phyloP scores from a whole-genome alignment of 352 stramenopile genomes.

The Phytopythium helicoides region DNA sequence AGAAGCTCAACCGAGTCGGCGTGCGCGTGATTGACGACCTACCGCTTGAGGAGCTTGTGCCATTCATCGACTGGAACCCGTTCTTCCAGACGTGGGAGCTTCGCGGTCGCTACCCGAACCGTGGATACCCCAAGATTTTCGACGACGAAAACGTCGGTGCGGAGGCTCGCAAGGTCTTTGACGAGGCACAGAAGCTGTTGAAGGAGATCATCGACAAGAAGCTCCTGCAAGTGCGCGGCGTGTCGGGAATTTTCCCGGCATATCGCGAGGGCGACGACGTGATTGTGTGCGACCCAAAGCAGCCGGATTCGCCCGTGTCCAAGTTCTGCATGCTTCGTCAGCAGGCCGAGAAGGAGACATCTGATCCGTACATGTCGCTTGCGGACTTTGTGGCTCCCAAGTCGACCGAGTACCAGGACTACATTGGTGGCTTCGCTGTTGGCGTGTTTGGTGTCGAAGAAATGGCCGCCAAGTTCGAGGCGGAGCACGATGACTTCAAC shows the following conservation, averaged over 20 bases:
- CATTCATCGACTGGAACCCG: constrained; percentile 98
- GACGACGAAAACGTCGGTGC: constrained; percentile 93
- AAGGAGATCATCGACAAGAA: constrained; percentile 94
- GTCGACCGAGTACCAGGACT: constrained; percentile 51
- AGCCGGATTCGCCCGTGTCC: constrained; percentile 53
- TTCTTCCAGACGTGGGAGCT: constrained; percentile 99
- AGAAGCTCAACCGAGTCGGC: constrained; percentile 83
- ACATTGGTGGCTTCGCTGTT: constrained; percentile 95
- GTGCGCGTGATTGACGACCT: constrained; percentile 88
- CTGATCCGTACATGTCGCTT: constrained; percentile 93
- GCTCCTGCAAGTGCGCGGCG: constrained; percentile 87
- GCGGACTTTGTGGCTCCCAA: constrained; percentile 93
- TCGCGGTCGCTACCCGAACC: constrained; percentile 96
- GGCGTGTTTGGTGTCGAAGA: constrained; percentile 95
- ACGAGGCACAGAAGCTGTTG: constrained; percentile 94
- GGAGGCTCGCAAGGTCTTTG: constrained; percentile 96
- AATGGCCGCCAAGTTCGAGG: constrained; percentile 91
- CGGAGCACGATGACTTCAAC: constrained; percentile 96
- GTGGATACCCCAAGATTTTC: constrained; percentile 98
- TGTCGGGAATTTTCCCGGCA: constrained; percentile 95
- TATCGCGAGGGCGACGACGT: constrained; percentile 94
- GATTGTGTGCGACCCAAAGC: constrained; percentile 90
- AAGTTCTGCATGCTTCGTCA: constrained; percentile 98
- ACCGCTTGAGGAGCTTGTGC: constrained; percentile 86
- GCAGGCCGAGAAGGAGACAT: constrained; percentile 96